Evolutionary conservation across 2,329 filamentous ascomycete genomes (phyloP).

Genomic region (Pseudocercospora vitis): DNA sequence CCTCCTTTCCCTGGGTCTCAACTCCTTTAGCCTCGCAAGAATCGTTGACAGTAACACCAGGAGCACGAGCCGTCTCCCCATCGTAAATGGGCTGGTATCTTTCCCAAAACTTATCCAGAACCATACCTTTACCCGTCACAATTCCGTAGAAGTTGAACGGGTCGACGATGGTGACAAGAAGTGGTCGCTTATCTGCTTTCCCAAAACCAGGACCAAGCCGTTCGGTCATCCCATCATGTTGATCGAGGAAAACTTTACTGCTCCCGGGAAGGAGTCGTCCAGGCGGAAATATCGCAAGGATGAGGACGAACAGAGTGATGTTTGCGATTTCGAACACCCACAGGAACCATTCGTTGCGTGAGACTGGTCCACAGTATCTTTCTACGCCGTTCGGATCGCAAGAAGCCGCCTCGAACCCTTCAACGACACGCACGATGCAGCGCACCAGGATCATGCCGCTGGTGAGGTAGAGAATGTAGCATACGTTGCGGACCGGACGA

Average conservation of each 20-base stretch:
- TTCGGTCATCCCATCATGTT: constrained; percentile 54
- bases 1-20: too few relatives aligned
- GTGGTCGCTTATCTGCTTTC: constrained; percentile 30
- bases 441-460: constrained; percentile 50
- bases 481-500: constrained; percentile 45
- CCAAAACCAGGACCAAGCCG: constrained; percentile 33
- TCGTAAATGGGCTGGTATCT: constrained; percentile 26
- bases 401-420: constrained; percentile 43
- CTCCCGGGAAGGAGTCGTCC: constrained; percentile 51
- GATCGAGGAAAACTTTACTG: constrained; percentile 52
- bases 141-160: constrained; percentile 34
- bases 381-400: constrained; percentile 19
- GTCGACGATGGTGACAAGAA: constrained; percentile 32
- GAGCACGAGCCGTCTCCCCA: too few relatives aligned
- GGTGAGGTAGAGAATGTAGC: constrained; percentile 51
- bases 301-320: constrained; percentile 53
- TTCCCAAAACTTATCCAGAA: constrained; percentile 32
- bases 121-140: constrained; percentile 28
- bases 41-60: too few relatives aligned
- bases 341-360: constrained; percentile 53
- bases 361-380: constrained; percentile 38
- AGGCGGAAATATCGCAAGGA: constrained; percentile 56
- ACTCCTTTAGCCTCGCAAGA: too few relatives aligned
- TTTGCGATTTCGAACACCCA: constrained; percentile 56
- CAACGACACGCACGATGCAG: constrained; percentile 55